Conservation (phyloP, 2,329 filamentous ascomycete species). For the Fusarium pininemorale region DNA sequence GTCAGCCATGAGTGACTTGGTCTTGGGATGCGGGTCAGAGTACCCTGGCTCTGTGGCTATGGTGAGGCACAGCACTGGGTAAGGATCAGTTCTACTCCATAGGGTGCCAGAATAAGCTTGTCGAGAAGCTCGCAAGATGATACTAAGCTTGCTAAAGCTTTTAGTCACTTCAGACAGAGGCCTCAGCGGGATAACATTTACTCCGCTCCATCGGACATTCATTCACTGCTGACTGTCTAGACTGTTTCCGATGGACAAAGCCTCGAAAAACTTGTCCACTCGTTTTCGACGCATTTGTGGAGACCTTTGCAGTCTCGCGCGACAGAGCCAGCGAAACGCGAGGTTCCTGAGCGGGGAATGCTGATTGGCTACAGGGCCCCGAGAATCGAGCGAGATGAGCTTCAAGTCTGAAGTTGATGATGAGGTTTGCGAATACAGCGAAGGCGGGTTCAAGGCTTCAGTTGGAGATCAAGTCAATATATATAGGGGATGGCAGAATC, state of each 20-base stretch:
- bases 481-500: background rate
- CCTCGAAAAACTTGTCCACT: background rate
- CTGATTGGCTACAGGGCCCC: background rate
- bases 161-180: background rate
- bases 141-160: background rate
- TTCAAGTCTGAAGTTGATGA: background rate
- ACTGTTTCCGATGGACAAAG: background rate
- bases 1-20: background rate
- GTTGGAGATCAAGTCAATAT: background rate
- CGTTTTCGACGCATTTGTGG: background rate
- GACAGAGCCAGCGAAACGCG: conserved; percentile 13
- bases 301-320: background rate
- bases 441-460: background rate
- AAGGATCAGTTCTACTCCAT: background rate
- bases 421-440: background rate
- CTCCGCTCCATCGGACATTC: background rate
- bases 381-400: background rate
- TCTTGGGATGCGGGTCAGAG: background rate
- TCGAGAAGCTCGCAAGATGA: rapidly evolving
- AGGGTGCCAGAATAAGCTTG: background rate
- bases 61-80: background rate
- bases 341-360: background rate
- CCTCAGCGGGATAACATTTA: background rate
- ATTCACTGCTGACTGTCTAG: background rate
- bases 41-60: background rate